Evolutionary conservation across 164 flowering plant genomes (phyloP), one percentile per base, ranked within the genome.

Genomic region (Chimonanthus salicifolius): DNA sequence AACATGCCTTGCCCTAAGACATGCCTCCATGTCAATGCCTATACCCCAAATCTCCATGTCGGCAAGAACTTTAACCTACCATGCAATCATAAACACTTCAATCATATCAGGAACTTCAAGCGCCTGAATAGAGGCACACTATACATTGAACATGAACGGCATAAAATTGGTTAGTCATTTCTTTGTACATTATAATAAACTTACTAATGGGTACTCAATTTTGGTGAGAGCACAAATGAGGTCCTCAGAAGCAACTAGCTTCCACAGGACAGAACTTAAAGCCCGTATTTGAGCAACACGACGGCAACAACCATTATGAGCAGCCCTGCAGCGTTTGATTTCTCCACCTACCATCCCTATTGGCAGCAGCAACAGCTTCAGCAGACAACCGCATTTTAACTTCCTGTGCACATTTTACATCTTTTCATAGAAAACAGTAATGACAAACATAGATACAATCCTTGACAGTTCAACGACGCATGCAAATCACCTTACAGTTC

Each of bases 271-370:
- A 79, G 90, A 85, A 82, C 72, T 77, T 49, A 96, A 72, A 20
- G 97, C 98, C 71, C 97, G 88, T 74, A 74, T 88, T 74, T 87
- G 93, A 47, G 98, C 94, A 76, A 86, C 98, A 67, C 97, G 94
- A 47, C 94, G 91, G 72, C 99, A 96, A 82, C 99, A 96, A 77
- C 99, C 99, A 87, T 96, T 89, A 83, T 94, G 97, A 48, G 99
- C 98, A 79, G 87, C 98, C 83, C 87, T 87, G 62, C 94, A n/a
- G 88, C 86, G 82, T 96, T 84, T 96, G 99, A 85, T 96, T 94
- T 80, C 83, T 94, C 99, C 99, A 96, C 85, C 91, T 83, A 74
- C 99, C 97, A 87, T 80, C 82, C 46, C 87, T 86, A 74, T 85
- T 86, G 74, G 99, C 97, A 82, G 95, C 88, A 71, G 95, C 97